Conservation (phyloP, 306 rosid species). For the Quercus cerris region DNA sequence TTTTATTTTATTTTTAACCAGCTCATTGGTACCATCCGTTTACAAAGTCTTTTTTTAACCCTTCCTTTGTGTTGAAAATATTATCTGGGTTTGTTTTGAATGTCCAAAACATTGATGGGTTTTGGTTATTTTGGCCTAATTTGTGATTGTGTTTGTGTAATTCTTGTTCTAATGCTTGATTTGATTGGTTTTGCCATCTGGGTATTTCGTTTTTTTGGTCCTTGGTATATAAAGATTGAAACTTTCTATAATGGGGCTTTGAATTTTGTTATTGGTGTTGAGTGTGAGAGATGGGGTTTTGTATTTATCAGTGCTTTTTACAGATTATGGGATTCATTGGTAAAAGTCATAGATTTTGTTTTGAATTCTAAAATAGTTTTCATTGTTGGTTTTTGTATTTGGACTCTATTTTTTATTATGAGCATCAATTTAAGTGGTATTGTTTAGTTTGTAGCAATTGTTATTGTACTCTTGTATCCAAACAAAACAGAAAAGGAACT, state of each 20-base stretch:
- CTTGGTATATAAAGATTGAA: neutral
- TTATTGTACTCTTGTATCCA: too few relatives aligned
- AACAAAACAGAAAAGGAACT: too few relatives aligned
- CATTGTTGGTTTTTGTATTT: neutral
- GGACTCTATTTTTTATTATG: slow-evolving; percentile 9
- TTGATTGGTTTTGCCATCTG: slow-evolving; percentile 2
- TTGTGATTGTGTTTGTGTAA: neutral
- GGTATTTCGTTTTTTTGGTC: neutral
- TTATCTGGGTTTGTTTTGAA: slow-evolving; percentile 10
- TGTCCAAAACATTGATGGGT: slow-evolving; percentile 3
- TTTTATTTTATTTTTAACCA: too few relatives aligned
- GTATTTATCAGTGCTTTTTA: neutral
- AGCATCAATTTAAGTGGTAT: too few relatives aligned
- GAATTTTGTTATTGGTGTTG: slow-evolving; percentile 5
- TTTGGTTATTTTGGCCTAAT: neutral
- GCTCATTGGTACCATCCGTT: too few relatives aligned
- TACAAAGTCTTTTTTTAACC: too few relatives aligned
- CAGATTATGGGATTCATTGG: neutral
- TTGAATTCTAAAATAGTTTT: neutral
- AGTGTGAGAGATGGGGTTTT: neutral
- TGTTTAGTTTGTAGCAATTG: too few relatives aligned
- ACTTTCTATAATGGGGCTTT: slow-evolving; percentile 10
- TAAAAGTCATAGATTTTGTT: neutral
- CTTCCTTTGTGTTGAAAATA: neutral
- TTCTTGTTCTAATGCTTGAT: slow-evolving; percentile 8